Base-by-base conservation (phyloP, 1,284 basidiomycete genomes). In the Omphalotus olearius region DNA sequence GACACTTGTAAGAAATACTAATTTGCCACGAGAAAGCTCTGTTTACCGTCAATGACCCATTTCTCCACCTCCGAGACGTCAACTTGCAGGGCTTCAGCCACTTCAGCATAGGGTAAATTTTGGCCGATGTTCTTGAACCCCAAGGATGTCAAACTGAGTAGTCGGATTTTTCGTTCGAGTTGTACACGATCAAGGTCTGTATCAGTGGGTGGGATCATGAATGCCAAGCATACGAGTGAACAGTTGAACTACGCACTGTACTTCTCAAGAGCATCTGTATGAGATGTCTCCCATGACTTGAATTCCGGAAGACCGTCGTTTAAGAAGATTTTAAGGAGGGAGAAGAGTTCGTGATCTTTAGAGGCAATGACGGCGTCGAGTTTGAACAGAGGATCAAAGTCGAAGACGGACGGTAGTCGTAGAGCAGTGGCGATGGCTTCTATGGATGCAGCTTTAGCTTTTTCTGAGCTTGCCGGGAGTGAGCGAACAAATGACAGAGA, bases 21-120 rank as follows among this genome's bases (percentile, higher is more conserved):
- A 55, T 53, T 28, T 16, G 64, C 18, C 75, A 52, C 10, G 20
- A 28, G 23, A 33, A 33, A 17, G n/a, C 16, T 40, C 17, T 20
- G 13, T 30, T n/a, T 64, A 93, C 93, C 88, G 68, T 96, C 93
- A 61, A 96, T 96, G 46, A 88, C 85, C 92, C 91, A 96, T 62
- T 82, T 84, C 67, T 97, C 94, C 25, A 97, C 91, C 53, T 92
- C 77, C 26, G 76, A 72, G 20, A 70, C 62, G 36, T 85, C 78
- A 10, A 95, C 79, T 55, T 85, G 78, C 41, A 96, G 70, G 6
- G 81, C 76, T 11, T 80, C 70, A 1, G 88, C 85, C 49, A 96
- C 81, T 60, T 81, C 80, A 16, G 80, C 65, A 68, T 97, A 97
- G 0, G 84, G 67, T 13, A 97, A 71, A 60, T 88, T 83, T 50